Conservation (phyloP, 257 asterid species). For the Petunia axillaris region DNA sequence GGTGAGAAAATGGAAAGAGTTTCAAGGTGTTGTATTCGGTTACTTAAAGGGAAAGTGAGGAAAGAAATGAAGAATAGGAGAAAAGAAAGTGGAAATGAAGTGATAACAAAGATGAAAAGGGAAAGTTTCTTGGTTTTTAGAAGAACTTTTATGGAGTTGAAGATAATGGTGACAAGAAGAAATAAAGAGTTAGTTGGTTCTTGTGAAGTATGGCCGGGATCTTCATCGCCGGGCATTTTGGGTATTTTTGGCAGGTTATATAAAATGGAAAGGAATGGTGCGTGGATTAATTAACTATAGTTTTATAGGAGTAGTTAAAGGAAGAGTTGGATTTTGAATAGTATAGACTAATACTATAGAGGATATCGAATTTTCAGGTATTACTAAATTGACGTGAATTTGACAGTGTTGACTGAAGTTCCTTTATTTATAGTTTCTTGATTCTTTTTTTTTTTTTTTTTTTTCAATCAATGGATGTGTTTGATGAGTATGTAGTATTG, state of each 20-base stretch:
- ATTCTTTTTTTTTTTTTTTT: too few relatives aligned
- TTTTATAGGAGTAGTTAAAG: background rate
- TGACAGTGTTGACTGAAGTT: too few relatives aligned
- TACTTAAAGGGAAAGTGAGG: background rate
- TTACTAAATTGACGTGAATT: too few relatives aligned
- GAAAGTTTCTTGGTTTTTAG: background rate
- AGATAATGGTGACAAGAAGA: background rate
- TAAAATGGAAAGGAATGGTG: background rate
- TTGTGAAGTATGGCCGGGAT: constrained; percentile 12
- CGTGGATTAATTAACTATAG: background rate
- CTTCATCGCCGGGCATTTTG: constrained; percentile 9
- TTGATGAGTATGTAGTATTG: too few relatives aligned
- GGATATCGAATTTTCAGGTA: too few relatives aligned
- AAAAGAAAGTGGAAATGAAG: constrained; percentile 8
- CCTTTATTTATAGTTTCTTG: too few relatives aligned
- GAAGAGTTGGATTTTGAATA: too few relatives aligned
- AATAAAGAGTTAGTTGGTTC: background rate
- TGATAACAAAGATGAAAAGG: background rate
- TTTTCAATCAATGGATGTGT: too few relatives aligned
- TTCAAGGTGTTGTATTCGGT: constrained; percentile 12
- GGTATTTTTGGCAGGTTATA: background rate
- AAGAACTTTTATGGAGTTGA: background rate
- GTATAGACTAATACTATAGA: too few relatives aligned
- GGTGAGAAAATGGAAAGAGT: background rate
- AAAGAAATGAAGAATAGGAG: background rate